phyloP scores from a whole-genome alignment of 2,329 filamentous ascomycete species.

The Apiospora hydei region DNA sequence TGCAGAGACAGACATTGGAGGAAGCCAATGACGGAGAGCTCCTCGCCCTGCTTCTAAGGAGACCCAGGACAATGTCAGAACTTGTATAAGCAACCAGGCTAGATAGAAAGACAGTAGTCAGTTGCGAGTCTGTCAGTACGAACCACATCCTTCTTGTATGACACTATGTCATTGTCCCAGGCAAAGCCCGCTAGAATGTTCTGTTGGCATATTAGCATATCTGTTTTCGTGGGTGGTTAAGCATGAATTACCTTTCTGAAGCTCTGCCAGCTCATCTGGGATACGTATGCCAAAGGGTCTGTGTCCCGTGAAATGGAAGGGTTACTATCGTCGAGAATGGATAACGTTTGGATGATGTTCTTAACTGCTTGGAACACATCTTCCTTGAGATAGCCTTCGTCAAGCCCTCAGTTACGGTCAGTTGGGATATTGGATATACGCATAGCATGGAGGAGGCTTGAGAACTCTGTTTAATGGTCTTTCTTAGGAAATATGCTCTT shows the following conservation, averaged over 20 bases:
- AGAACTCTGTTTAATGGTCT: no score
- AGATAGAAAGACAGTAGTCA: background rate
- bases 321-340: conserved; percentile 34
- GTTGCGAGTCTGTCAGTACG: background rate
- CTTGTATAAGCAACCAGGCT: background rate
- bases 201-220: background rate
- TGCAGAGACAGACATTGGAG: conserved; percentile 31
- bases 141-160: conserved; percentile 35
- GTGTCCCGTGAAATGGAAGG: conserved; percentile 33
- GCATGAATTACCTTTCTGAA: conserved; percentile 29
- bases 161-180: conserved; percentile 35
- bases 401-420: conserved; percentile 32
- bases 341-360: conserved; percentile 33
- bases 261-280: conserved; percentile 39
- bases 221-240: background rate
- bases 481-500: background rate
- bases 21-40: conserved; percentile 35
- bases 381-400: conserved; percentile 40
- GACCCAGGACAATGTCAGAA: background rate
- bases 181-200: no score
- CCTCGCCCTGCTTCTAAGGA: conserved; percentile 28
- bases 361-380: conserved; percentile 34
- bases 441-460: no score
- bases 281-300: conserved; percentile 36
- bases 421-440: background rate